Percentiles rank a stretch among this genome's conserved stretches.
These are phyloP conservation scores for Dictyostelium brefeldianum DNA, from an alignment of 78 protist genomes.

Conservation along the genomic window DNA sequence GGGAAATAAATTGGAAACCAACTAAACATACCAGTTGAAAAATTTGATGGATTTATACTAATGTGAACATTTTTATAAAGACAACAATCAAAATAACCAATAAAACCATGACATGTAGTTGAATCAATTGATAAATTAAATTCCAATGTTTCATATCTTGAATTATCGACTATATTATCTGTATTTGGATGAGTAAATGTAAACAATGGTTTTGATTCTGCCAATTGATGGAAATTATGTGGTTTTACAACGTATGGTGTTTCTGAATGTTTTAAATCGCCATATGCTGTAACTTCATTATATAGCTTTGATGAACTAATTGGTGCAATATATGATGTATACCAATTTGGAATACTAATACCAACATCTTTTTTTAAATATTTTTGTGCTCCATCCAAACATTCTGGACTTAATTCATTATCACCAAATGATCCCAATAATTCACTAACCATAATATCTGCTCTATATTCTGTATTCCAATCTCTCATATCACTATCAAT, in stretches of 20 bases:
- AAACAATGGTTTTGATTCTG: constrained; percentile 80
- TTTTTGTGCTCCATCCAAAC: constrained; percentile 97
- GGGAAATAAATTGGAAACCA: constrained; percentile 99
- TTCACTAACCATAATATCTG: constrained; percentile 94
- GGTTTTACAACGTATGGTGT: constrained; percentile 97
- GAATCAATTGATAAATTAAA: constrained; percentile 11
- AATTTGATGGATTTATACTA: constrained; percentile 92
- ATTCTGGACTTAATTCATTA: constrained; percentile 99
- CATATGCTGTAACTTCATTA: constrained; percentile 76
- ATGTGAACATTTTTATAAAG: constrained; percentile 92
- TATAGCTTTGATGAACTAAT: constrained; percentile 76
- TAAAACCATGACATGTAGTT: constrained; percentile 94
- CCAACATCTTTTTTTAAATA: constrained; percentile 86
- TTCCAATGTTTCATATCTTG: constrained; percentile 24
- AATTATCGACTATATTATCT: constrained; percentile 56
- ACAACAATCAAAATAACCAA: constrained; percentile 96
- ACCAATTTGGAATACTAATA: constrained; percentile 93
- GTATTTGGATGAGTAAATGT: constrained; percentile 92
- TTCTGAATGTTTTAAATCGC: constrained; percentile 80
- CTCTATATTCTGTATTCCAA: constrained; percentile 49
- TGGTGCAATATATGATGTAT: constrained; percentile 93
- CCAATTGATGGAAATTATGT: constrained; percentile 77
- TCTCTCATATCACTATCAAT: constrained; percentile 83
- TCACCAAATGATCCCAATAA: constrained; percentile 99
- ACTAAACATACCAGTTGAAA: constrained; percentile 94